Evolutionary conservation across 2,329 filamentous ascomycete species (phyloP).

Genomic region (Pseudogymnoascus sp.): DNA sequence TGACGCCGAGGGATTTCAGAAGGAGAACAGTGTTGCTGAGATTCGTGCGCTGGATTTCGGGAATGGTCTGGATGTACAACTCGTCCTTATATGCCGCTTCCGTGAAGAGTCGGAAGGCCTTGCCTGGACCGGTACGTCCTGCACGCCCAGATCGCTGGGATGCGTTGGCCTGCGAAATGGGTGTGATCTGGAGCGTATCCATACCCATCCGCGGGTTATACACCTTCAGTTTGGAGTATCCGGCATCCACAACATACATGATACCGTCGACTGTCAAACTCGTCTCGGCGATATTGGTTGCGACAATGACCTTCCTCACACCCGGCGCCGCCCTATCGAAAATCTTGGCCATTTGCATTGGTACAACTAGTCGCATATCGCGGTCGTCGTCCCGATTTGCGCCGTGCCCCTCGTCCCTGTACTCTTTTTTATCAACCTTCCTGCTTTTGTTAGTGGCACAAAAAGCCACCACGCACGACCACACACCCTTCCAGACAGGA

Average conservation of each 20-base stretch:
- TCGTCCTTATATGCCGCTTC: conserved; percentile 94
- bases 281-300: conserved; percentile 97
- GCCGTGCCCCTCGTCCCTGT: not conserved
- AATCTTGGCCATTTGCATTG: too few relatives aligned
- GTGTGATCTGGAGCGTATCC: conserved; percentile 96
- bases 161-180: conserved; percentile 93
- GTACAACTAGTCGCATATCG: not conserved
- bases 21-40: conserved; percentile 90
- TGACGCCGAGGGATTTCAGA: conserved; percentile 88
- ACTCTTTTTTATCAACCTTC: not conserved
- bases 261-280: conserved; percentile 97
- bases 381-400: not conserved
- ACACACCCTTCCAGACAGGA: not conserved
- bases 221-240: conserved; percentile 95
- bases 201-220: conserved; percentile 99
- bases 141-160: conserved; percentile 90
- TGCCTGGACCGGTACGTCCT: conserved; percentile 88
- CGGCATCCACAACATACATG: conserved; percentile 96
- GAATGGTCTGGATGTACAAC: conserved; percentile 92
- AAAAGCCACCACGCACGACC: not conserved
- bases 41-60: conserved; percentile 95
- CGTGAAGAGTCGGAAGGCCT: conserved; percentile 89
- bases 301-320: conserved; percentile 93
- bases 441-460: not conserved
- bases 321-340: conserved; percentile 87